A percentile compares a stretch with the other conserved stretches of the same genome.
phyloP scores from a whole-genome alignment of 805 yeast species.

The Isabelozyma rhagii region DNA sequence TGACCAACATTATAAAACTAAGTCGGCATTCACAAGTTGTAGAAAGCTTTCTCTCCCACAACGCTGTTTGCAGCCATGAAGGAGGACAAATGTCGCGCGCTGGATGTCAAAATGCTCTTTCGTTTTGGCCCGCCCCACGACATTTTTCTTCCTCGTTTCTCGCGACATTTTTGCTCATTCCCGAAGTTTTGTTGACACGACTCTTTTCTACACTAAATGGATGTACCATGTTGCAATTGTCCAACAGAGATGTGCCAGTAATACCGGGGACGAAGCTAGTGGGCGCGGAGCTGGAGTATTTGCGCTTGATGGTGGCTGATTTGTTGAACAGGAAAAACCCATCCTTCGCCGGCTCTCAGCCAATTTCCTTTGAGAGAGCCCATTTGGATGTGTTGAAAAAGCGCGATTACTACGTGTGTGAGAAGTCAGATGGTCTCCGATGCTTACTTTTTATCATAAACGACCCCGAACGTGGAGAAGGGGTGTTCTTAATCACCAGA shows the following conservation, averaged over 20 bases:
- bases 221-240: slow-evolving; percentile 29
- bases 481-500: slow-evolving; percentile 84
- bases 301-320: slow-evolving; percentile 66
- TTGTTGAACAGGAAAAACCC: slow-evolving; percentile 52
- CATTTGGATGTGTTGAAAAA: slow-evolving; percentile 66
- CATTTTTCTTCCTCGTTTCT: not conserved
- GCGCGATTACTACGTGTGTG: slow-evolving; percentile 91
- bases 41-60: too few relatives aligned
- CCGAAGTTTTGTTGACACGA: too few relatives aligned
- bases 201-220: not conserved
- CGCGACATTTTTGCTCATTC: too few relatives aligned
- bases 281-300: slow-evolving; percentile 62
- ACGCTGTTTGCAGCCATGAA: too few relatives aligned
- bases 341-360: slow-evolving; percentile 91
- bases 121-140: not conserved
- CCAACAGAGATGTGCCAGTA: slow-evolving; percentile 63
- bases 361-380: slow-evolving; percentile 78
- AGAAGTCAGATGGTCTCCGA: slow-evolving; percentile 90
- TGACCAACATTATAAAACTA: too few relatives aligned
- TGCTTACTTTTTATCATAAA: slow-evolving; percentile 69
- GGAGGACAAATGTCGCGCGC: too few relatives aligned
- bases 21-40: too few relatives aligned
- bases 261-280: slow-evolving; percentile 85
- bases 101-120: not conserved
- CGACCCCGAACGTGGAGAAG: slow-evolving; percentile 77